These are phyloP conservation scores for Aspergillus luchuensis DNA, from an alignment of 2,329 filamentous ascomycete species.

Conservation along the genomic window DNA sequence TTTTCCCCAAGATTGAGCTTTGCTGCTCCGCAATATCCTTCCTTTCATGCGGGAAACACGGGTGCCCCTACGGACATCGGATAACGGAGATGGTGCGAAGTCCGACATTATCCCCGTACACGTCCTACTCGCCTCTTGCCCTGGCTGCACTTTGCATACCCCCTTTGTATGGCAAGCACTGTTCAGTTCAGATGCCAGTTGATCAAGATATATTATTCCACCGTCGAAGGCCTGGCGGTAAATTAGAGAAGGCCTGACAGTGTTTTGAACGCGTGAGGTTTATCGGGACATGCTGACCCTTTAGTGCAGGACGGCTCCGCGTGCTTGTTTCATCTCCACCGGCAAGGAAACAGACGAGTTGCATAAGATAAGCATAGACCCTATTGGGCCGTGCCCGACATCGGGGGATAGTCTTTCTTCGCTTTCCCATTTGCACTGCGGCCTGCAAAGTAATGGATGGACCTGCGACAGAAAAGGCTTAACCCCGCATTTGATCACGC, in stretches of 20 bases:
- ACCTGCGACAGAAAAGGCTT: neutral
- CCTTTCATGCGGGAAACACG: neutral
- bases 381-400: neutral
- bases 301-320: neutral
- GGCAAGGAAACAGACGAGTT: no score
- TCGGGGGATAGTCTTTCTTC: neutral
- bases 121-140: neutral
- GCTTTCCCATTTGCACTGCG: neutral
- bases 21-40: neutral
- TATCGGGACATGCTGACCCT: no score
- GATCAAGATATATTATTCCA: no score
- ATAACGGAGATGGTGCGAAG: neutral
- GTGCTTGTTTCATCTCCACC: neutral
- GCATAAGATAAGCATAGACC: neutral
- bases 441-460: neutral
- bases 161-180: no score
- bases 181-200: no score
- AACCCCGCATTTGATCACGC: neutral
- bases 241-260: no score
- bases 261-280: no score
- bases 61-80: neutral
- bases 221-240: accelerated
- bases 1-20: neutral
- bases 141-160: neutral
- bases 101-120: neutral